A percentile compares a stretch with the other conserved stretches of the same genome.
Conservation (phyloP, 106 monocot species). For the Agapanthus africanus region DNA sequence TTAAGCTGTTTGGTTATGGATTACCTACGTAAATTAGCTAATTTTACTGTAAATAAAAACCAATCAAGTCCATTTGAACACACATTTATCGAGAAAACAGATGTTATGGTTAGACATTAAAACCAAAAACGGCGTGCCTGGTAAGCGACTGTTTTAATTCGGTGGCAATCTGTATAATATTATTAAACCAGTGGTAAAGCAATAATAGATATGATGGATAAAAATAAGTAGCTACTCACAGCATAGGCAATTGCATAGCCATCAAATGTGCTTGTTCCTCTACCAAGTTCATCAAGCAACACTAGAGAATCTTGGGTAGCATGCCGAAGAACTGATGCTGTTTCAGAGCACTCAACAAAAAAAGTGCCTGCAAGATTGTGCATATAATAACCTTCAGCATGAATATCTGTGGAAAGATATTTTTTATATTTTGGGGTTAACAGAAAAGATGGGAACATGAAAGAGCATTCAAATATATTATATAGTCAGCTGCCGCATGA, state of each 20-base stretch:
- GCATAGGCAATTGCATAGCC: conserved; percentile 99
- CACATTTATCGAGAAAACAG: too few species aligned
- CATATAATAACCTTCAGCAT: conserved; percentile 3
- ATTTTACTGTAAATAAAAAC: too few species aligned
- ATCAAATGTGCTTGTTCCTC: conserved; percentile 99
- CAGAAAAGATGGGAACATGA: neutral
- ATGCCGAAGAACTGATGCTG: conserved; percentile 75
- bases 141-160: too few species aligned
- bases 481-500: neutral
- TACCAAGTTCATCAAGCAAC: conserved; percentile 92
- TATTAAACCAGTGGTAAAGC: too few species aligned
- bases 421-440: too few species aligned
- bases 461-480: neutral
- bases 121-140: too few species aligned
- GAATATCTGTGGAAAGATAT: neutral
- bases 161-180: too few species aligned
- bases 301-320: conserved; percentile 86
- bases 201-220: neutral
- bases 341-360: conserved; percentile 89
- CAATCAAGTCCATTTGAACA: too few species aligned
- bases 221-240: conserved; percentile 34
- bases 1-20: too few species aligned
- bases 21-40: too few species aligned
- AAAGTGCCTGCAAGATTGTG: conserved; percentile 66
- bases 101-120: too few species aligned